phyloP scores from a whole-genome alignment of 177 flowering plant species.

The Vitis hybrid region DNA sequence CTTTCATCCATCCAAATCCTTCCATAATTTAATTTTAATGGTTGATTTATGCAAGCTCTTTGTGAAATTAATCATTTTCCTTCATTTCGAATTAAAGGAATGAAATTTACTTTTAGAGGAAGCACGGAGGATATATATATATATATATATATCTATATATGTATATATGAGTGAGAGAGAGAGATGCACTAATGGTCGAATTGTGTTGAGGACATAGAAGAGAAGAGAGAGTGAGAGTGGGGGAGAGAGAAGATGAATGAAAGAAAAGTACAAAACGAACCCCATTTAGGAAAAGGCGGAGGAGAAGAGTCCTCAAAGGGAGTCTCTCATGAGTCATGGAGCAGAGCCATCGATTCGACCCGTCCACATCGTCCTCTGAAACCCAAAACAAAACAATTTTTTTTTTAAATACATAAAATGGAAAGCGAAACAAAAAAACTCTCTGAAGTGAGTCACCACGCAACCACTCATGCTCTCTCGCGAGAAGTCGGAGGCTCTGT shows the following conservation, averaged over 20 bases:
- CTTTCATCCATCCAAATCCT: too few relatives aligned
- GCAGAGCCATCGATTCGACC: constrained; percentile 32
- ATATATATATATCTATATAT: too few relatives aligned
- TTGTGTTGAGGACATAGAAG: too few relatives aligned
- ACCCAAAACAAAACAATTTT: background rate
- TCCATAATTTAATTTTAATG: too few relatives aligned
- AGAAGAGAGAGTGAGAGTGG: constrained; percentile 9
- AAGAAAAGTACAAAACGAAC: background rate
- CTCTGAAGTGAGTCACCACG: background rate
- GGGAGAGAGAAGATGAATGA: background rate
- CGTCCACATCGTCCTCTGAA: constrained; percentile 30
- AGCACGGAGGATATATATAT: too few relatives aligned
- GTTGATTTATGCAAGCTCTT: too few relatives aligned
- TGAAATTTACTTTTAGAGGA: too few relatives aligned
- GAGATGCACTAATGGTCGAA: background rate
- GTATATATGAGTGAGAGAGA: background rate
- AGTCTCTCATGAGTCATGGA: constrained; percentile 8
- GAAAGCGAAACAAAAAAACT: background rate
- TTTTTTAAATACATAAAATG: background rate
- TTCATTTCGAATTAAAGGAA: too few relatives aligned
- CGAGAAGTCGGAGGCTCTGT: constrained; percentile 7
- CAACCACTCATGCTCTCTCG: too few relatives aligned
- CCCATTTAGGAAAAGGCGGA: background rate
- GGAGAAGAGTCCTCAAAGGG: background rate
- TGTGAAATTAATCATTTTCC: too few relatives aligned